Evolutionary conservation across 768 basidiomycete species (phyloP).

Genomic region (Mycena albidolilacea): DNA sequence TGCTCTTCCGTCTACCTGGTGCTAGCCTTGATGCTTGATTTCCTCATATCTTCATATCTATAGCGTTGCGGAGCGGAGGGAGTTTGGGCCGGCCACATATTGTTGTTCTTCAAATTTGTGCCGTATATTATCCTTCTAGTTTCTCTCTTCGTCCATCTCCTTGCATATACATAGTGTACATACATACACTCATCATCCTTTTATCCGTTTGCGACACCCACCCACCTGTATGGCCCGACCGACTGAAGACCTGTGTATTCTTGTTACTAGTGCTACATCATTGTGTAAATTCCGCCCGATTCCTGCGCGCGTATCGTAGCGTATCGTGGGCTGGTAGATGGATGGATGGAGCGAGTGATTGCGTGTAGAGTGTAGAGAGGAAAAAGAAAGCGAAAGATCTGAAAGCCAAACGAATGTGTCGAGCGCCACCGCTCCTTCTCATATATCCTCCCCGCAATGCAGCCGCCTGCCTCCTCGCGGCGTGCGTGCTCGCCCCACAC

Average conservation of each 20-base stretch:
- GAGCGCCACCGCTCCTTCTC: no score
- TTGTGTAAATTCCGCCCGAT: conserved; percentile 11
- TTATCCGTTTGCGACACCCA: conserved; percentile 21
- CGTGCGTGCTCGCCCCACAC: no score
- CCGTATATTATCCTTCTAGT: conserved; percentile 21
- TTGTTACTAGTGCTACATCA: conserved; percentile 34
- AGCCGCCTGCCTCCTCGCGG: no score
- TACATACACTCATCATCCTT: not conserved
- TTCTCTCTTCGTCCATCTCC: not conserved
- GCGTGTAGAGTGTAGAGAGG: no score
- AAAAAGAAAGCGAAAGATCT: no score
- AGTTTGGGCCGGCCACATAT: conserved; percentile 7
- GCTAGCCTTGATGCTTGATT: not conserved
- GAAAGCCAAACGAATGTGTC: no score
- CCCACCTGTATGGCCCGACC: not conserved
- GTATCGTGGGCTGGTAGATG: not conserved
- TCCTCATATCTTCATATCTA: conserved; percentile 29
- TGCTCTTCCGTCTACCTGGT: not conserved
- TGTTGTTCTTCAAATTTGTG: conserved; percentile 4
- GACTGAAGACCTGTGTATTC: conserved; percentile 21
- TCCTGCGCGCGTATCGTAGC: not conserved
- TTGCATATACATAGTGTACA: conserved; percentile 16
- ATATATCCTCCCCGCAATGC: no score
- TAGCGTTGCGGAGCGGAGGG: conserved; percentile 18
- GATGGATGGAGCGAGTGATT: no score